phyloP scores from a whole-genome alignment of 805 yeast genomes.

The Ogataea minuta region DNA sequence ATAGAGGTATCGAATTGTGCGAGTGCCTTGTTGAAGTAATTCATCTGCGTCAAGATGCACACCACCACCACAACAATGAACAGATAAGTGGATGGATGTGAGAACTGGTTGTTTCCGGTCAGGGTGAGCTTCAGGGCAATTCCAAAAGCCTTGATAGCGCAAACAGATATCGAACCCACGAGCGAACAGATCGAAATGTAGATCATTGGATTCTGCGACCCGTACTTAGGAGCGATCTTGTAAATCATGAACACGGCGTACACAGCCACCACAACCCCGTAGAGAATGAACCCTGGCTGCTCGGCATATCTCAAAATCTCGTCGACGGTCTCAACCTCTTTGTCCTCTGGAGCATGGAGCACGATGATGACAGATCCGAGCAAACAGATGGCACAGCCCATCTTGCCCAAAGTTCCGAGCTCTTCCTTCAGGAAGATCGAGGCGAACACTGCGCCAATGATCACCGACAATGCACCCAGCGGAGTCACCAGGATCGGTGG shows the following conservation, averaged over 20 bases:
- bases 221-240: slow-evolving; percentile 77
- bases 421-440: slow-evolving; percentile 82
- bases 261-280: slow-evolving; percentile 57
- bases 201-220: slow-evolving; percentile 80
- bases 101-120: slow-evolving; percentile 82
- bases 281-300: slow-evolving; percentile 71
- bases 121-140: slow-evolving; percentile 84
- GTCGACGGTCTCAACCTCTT: slow-evolving; percentile 82
- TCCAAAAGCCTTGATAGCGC: slow-evolving; percentile 92
- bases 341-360: slow-evolving; percentile 92
- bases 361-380: slow-evolving; percentile 87
- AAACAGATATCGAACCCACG: slow-evolving; percentile 87
- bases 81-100: slow-evolving; percentile 79
- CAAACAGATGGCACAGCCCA: slow-evolving; percentile 91
- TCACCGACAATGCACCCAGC: slow-evolving; percentile 83
- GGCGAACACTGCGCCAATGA: slow-evolving; percentile 89
- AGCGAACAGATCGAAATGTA: slow-evolving; percentile 86
- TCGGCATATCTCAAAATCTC: slow-evolving; percentile 80
- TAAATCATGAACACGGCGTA: slow-evolving; percentile 80
- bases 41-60: slow-evolving; percentile 89
- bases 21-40: slow-evolving; percentile 87
- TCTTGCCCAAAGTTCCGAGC: slow-evolving; percentile 79
- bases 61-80: slow-evolving; percentile 74
- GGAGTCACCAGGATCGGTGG: slow-evolving; percentile 93
- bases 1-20: slow-evolving; percentile 92